Base-by-base conservation (phyloP, 495 filamentous ascomycete genomes). In the Pyronema omphalodes region DNA sequence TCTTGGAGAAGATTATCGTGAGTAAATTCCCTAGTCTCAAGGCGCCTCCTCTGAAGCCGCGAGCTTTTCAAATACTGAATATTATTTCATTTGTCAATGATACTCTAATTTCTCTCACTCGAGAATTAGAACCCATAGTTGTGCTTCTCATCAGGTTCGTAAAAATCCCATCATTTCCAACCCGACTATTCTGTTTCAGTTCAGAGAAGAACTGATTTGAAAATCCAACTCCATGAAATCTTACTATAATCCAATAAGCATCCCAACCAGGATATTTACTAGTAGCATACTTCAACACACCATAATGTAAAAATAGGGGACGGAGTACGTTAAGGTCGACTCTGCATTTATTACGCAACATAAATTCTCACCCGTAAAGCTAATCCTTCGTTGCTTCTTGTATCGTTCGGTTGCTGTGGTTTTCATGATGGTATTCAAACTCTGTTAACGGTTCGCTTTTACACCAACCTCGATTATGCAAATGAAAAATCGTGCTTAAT, bases 131-230 rank as follows among this genome's bases (percentile, higher is more conserved):
- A 17, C 23, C 5, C 23, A 29, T 29, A 29, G 23, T 29, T 5
- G 23, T 29, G 23, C 5, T 29, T 29, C 23, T 29, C 9, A 47
- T 11, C 11, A n/a, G 14, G 3, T 15, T 9, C 17, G 44, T 9
- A 15, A 15, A 15, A n/a, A 19, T 19, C 3, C n/a, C 23, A 9
- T 47, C n/a, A 19, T 9, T 19, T 4, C 4, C 9, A 19, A 23
- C 44, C 1, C 3, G 9, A 47, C 18, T 47, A 47, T 23, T 66
- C 5, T 73, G 61, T 53, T 71, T 68, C 9, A 74, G 61, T 47
- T 68, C 61, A 56, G 69, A 73, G 12, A 74, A 66, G 64, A 73
- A 72, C 72, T 70, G 72, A 29, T 69, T 67, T 6, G 72, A 70
- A 0, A 64, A 65, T 0, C 65, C 57, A 12, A 63, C 61, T 1